Base-by-base conservation (phyloP, 441 rosid species). In the Euphorbia corollata region DNA sequence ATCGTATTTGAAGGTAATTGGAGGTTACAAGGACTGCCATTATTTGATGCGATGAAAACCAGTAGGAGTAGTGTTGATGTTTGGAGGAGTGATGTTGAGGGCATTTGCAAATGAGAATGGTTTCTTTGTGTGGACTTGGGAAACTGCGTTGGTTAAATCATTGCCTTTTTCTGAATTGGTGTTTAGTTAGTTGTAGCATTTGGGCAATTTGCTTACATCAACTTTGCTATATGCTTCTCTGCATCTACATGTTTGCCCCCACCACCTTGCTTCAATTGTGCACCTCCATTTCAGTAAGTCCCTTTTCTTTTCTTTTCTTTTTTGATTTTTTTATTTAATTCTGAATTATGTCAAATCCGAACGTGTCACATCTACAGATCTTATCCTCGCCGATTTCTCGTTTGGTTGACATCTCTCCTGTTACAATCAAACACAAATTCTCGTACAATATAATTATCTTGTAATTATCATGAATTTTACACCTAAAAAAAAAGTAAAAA, bases 321-420 rank as follows among this genome's bases (percentile, higher is more conserved):
- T 65, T 64, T 27, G 63, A 41, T 43, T 55, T 61, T 51, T 61
- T 13, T 48, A 63, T 65, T n/a, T 47, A 71, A 67, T 58, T 41
- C n/a, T 34, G 24, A 64, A 53, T 63, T 15, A 65, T 65, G 84
- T 76, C 79, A 74, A 72, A 76, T 81, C 80, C 59, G 55, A 69
- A 61, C 59, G 69, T 61, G 87, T 83, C 87, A 72, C 83, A 72
- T 83, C 85, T 73, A 39, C 38, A 72, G 80, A 72, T 76, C 80
- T 73, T 74, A 84, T 83, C 85, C 83, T 78, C 77, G 82, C 75
- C 77, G 81, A 79, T 86, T 75, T 74, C 88, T 78, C 79, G 69
- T 77, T 81, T 77, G 87, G 72, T 79, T 80, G 70, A 76, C 74
- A 77, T 83, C 85, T 70, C 63, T 77, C 86, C 89, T 86, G 81